phyloP scores from a whole-genome alignment of 2,329 filamentous ascomycete genomes.

The Phaeosphaeriaceae sp. region DNA sequence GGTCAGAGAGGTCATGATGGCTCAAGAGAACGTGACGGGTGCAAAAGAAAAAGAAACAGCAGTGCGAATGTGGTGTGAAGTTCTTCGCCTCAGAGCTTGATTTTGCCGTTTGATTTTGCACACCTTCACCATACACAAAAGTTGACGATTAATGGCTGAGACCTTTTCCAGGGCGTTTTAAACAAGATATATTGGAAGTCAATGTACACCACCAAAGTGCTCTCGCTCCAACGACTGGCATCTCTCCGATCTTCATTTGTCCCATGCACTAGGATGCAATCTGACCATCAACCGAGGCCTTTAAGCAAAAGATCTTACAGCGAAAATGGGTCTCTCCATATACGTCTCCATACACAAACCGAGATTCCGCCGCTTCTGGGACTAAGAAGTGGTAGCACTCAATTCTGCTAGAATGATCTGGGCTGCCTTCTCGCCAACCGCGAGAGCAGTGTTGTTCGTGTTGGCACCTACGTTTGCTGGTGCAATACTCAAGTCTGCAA shows the following conservation, averaged over 20 bases:
- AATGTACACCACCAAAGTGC: no score
- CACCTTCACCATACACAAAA: not conserved
- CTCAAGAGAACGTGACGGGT: constrained; percentile 2
- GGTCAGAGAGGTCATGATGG: constrained; percentile 37
- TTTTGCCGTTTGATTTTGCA: not conserved
- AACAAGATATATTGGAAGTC: no score
- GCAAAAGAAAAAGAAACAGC: constrained; percentile 24
- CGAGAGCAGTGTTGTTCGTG: constrained; percentile 55
- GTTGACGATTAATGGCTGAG: not conserved
- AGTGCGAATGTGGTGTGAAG: constrained; percentile 44
- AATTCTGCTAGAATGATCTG: constrained; percentile 33
- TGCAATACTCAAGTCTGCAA: constrained; percentile 52
- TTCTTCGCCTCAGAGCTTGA: constrained; percentile 36
- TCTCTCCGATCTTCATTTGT: no score
- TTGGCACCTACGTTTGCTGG: constrained; percentile 55
- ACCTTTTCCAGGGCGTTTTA: no score
- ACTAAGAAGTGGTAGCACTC: not conserved
- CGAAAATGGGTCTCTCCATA: no score
- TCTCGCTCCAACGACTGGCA: no score
- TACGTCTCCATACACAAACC: no score
- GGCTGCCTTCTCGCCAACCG: constrained; percentile 42
- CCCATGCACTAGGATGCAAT: no score
- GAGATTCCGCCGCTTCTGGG: no score
- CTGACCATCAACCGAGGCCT: no score
- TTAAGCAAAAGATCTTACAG: no score